These are phyloP conservation scores for Macroventuria anomochaeta DNA, from an alignment of 2,329 filamentous ascomycete genomes.

Conservation along the genomic window DNA sequence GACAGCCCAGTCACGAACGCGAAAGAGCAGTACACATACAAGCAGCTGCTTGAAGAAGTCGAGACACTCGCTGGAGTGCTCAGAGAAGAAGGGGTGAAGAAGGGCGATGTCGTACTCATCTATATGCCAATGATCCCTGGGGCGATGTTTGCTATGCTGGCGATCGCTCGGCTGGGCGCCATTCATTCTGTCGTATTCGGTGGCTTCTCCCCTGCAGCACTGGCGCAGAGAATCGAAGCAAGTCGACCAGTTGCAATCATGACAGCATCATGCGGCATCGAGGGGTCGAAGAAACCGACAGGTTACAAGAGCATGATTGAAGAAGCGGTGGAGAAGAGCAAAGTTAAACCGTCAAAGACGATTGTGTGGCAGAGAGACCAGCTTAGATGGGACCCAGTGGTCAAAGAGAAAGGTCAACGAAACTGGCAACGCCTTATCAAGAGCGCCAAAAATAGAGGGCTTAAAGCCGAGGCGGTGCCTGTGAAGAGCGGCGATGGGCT, in stretches of 20 bases:
- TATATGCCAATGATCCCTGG: constrained; percentile 99
- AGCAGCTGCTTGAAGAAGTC: constrained; percentile 77
- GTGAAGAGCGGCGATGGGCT: constrained; percentile 78
- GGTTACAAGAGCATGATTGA: constrained; percentile 77
- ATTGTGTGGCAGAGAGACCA: constrained; percentile 86
- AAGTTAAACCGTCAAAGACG: constrained; percentile 73
- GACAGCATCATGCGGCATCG: constrained; percentile 91
- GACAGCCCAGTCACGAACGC: constrained; percentile 82
- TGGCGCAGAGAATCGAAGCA: constrained; percentile 88
- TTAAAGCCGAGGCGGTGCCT: constrained; percentile 77
- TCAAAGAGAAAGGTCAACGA: constrained; percentile 71
- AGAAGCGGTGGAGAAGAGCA: constrained; percentile 71
- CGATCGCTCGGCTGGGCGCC: constrained; percentile 80
- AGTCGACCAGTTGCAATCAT: constrained; percentile 77
- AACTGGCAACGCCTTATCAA: constrained; percentile 81
- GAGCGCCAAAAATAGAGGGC: constrained; percentile 69
- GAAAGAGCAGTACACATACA: constrained; percentile 77
- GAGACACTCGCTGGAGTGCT: constrained; percentile 82
- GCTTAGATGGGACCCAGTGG: constrained; percentile 73
- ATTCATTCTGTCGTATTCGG: constrained; percentile 94
- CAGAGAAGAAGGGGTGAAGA: constrained; percentile 79
- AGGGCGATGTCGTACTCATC: constrained; percentile 85
- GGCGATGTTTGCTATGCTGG: constrained; percentile 84
- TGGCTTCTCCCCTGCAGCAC: constrained; percentile 80
- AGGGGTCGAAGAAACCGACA: constrained; percentile 80